Conservation (phyloP, 768 basidiomycete species). For the Phlebiopsis flavidoalba region DNA sequence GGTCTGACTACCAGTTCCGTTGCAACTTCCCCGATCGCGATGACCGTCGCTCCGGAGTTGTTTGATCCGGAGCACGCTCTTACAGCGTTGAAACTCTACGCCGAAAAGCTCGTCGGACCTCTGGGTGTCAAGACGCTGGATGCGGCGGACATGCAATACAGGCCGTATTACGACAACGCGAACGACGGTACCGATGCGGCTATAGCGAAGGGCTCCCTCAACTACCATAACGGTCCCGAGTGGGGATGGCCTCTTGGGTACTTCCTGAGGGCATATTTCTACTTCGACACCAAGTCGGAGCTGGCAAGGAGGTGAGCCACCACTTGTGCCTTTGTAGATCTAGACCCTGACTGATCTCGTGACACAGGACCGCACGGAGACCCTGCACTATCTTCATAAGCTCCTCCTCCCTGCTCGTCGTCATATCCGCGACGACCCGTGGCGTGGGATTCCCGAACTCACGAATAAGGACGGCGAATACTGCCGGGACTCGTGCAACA, state of each 20-base stretch:
- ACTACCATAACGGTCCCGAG: slow-evolving; percentile 94
- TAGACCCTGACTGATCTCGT: neutral
- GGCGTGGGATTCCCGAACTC: slow-evolving; percentile 92
- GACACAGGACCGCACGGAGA: slow-evolving; percentile 57
- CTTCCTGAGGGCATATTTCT: slow-evolving; percentile 88
- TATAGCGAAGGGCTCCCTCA: slow-evolving; percentile 90
- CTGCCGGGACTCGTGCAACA: slow-evolving; percentile 85
- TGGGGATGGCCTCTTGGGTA: slow-evolving; percentile 97
- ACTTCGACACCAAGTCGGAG: slow-evolving; percentile 75
- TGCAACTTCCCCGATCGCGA: slow-evolving; percentile 93
- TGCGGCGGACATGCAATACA: slow-evolving; percentile 81
- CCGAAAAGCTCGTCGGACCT: slow-evolving; percentile 76
- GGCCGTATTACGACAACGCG: slow-evolving; percentile 88
- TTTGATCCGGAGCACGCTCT: slow-evolving; percentile 82
- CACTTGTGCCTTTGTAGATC: neutral
- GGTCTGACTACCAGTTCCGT: slow-evolving; percentile 96
- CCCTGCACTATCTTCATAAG: slow-evolving; percentile 76
- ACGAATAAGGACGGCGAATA: slow-evolving; percentile 81
- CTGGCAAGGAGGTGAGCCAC: slow-evolving; percentile 58
- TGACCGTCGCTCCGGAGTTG: slow-evolving; percentile 95
- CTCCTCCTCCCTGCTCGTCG: slow-evolving; percentile 64
- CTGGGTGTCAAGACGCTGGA: slow-evolving; percentile 98
- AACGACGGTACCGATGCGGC: slow-evolving; percentile 83
- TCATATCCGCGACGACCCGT: slow-evolving; percentile 76
- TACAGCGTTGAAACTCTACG: slow-evolving; percentile 73